Evolutionary conservation across 2,329 filamentous ascomycete genomes (phyloP), one percentile per base, ranked within the genome.

Genomic region (Scytalidium lignicola): DNA sequence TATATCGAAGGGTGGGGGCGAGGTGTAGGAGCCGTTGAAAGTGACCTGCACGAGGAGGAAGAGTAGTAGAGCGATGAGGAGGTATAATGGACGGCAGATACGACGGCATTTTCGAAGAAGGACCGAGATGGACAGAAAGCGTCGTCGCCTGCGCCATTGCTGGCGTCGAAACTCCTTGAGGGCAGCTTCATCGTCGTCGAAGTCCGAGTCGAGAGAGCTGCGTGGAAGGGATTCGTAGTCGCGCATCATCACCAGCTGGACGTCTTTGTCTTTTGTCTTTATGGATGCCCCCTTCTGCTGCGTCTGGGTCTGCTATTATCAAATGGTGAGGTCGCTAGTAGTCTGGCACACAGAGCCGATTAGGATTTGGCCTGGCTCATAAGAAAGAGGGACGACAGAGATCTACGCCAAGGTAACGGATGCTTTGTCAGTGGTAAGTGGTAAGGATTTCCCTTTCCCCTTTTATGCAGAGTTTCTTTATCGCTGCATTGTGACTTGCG

Each of bases 11-110:
- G 60, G 52, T 7, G 68, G 70, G 2, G 66, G 67, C 23, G 62
- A 61, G 7, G 60, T 64, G 54, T 77, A 77, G 1, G 72, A 75
- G 0, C 71, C 69, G 8, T 69, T 69, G 28, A 75, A 62, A 5
- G 54, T 28, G 2, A 60, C 9, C 21, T 64, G 59, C 53, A 51
- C 56, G 26, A 42, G 20, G 5, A 64, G 32, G 18, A 65, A 55
- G 17, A 58, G 9, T 1, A 52, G 17, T 12, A 62, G 23, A 19
- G 52, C 44, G 10, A 59, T 18, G 13, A 59, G 40, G 41, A 64
- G 41, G 42, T 59, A 60, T 9, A 58, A 26, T 1, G 61, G 59
- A 47, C 58, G 46, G 42, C 56, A 62, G 43, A 52, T 19, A 15
- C 45, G 21, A 15, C 50, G 39, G 19, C 43, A 40, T 17, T 51